Conservation (phyloP, 2,329 filamentous ascomycete species). For the Domatiomyces catenatus region DNA sequence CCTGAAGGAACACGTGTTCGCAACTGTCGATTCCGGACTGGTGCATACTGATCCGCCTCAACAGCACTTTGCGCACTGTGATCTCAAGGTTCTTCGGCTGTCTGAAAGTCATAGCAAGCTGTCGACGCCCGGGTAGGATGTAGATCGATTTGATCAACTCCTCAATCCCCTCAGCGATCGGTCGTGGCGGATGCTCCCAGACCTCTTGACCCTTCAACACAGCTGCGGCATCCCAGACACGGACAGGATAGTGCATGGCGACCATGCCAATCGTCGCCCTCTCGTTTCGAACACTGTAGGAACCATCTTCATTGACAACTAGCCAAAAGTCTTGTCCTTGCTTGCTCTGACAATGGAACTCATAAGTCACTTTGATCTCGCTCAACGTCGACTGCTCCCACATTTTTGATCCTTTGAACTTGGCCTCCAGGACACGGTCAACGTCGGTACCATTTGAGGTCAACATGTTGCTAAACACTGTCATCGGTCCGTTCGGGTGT, state of each 20-base stretch:
- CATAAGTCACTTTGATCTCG: conserved; percentile 19
- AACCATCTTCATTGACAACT: conserved; percentile 21
- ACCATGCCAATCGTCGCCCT: conserved; percentile 21
- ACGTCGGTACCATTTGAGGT: conserved; percentile 28
- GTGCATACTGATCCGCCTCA: conserved; percentile 7
- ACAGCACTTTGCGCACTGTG: conserved; percentile 8
- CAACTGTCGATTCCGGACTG: conserved; percentile 18
- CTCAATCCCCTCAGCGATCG: conserved; percentile 19
- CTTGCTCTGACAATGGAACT: conserved; percentile 26
- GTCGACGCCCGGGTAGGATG: conserved; percentile 18
- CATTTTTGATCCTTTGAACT: conserved; percentile 5
- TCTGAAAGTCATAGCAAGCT: conserved; percentile 20
- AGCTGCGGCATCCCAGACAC: conserved; percentile 27
- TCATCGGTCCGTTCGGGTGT: conserved; percentile 6
- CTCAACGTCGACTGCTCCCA: not conserved
- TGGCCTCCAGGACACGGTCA: conserved; percentile 25
- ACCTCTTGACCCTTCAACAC: conserved; percentile 19
- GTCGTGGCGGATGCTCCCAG: conserved; percentile 14
- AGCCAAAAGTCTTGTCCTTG: conserved; percentile 21
- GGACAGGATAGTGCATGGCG: conserved; percentile 25
- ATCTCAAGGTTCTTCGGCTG: conserved; percentile 13
- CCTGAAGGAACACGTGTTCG: conserved; percentile 16
- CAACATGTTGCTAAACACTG: conserved; percentile 24
- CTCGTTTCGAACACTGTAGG: conserved; percentile 18
- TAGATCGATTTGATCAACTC: conserved; percentile 23